A percentile compares a stretch with the other conserved stretches of the same genome.
Evolutionary conservation across 345 rosid genomes (phyloP).

Genomic region (Hibiscus trionum): DNA sequence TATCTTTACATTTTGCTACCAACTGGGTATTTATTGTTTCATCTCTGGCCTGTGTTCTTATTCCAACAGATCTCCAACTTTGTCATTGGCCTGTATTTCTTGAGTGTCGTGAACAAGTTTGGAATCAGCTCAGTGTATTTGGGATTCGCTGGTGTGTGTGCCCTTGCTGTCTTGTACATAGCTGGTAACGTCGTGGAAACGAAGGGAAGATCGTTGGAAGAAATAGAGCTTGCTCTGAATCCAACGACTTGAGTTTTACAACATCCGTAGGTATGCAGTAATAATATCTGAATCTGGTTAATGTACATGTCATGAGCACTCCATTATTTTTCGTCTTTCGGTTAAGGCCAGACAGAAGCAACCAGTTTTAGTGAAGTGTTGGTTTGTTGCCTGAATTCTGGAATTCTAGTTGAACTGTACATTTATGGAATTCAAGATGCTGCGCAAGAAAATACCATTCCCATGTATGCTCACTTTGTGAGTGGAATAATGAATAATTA

Average conservation of each 20-base stretch:
- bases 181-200: slow-evolving; percentile 82
- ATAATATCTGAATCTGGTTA: neutral
- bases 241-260: slow-evolving; percentile 26
- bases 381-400: neutral
- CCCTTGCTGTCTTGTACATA: slow-evolving; percentile 81
- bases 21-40: neutral
- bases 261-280: neutral
- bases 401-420: neutral
- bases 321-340: neutral
- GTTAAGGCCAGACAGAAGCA: neutral
- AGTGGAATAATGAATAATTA: no score
- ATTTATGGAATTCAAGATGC: neutral
- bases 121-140: slow-evolving; percentile 89
- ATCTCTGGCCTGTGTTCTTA: slow-evolving; percentile 3
- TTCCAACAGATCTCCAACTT: slow-evolving; percentile 76
- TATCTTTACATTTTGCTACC: neutral
- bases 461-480: no score
- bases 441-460: neutral
- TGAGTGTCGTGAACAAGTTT: slow-evolving; percentile 80
- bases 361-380: neutral
- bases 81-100: slow-evolving; percentile 82
- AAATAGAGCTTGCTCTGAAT: slow-evolving; percentile 81
- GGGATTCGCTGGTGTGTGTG: slow-evolving; percentile 73
- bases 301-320: neutral
- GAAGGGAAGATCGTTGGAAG: slow-evolving; percentile 92